These are phyloP conservation scores for Mycogone perniciosa DNA, from an alignment of 2,329 filamentous ascomycete species.

Conservation along the genomic window DNA sequence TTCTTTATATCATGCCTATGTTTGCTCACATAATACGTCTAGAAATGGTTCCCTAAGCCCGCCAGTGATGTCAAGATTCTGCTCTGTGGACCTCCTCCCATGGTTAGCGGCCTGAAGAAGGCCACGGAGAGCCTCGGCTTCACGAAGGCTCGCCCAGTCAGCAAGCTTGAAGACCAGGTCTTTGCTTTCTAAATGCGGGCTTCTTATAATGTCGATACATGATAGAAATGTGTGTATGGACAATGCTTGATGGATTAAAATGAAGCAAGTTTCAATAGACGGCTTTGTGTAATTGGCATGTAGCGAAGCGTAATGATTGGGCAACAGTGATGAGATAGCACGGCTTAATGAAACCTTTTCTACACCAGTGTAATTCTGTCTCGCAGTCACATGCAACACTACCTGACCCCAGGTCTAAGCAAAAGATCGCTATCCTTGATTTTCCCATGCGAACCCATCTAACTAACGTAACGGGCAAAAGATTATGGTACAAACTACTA, in stretches of 20 bases:
- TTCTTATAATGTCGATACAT: not conserved
- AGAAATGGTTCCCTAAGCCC: conserved; percentile 76
- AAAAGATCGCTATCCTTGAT: not conserved
- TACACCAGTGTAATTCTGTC: not conserved
- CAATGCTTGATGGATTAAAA: not conserved
- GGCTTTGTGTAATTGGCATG: not conserved
- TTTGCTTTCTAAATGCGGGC: conserved; percentile 67
- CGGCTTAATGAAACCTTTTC: not conserved
- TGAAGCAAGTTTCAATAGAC: not conserved
- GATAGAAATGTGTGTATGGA: not conserved
- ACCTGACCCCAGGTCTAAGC: not conserved
- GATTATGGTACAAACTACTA: conserved; percentile 1
- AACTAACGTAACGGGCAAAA: too few relatives aligned
- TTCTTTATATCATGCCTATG: not conserved
- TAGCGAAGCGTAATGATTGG: not conserved
- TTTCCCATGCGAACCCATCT: not conserved
- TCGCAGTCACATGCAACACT: not conserved
- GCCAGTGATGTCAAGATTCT: conserved; percentile 87
- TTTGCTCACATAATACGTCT: conserved; percentile 16
- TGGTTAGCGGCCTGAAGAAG: conserved; percentile 98
- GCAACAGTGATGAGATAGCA: not conserved
- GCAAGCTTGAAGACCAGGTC: conserved; percentile 96
- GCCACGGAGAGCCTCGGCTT: conserved; percentile 81
- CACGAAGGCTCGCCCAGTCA: conserved; percentile 87
- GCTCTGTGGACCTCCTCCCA: conserved; percentile 90